These are phyloP conservation scores for Urochloa ruziziensis DNA, from an alignment of 176 grass and related monocot species.

Conservation along the genomic window DNA sequence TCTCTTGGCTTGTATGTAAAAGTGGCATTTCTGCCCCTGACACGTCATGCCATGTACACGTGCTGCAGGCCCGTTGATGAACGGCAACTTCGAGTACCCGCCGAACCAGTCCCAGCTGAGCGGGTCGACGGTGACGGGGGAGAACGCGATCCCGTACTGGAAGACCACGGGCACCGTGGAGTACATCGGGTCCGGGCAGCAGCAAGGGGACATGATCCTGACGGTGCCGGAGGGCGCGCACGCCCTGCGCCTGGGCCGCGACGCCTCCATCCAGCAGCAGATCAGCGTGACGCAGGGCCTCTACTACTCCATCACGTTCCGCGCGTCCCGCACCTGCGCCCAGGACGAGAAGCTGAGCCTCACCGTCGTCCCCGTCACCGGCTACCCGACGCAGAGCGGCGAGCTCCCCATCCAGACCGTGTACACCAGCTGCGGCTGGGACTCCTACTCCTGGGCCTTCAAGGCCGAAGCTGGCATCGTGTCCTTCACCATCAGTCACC, in stretches of 20 bases:
- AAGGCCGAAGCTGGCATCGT: constrained; percentile 11
- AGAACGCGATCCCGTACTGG: constrained; percentile 42
- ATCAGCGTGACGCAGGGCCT: constrained; percentile 7
- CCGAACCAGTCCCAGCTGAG: constrained; percentile 40
- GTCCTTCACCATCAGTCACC: constrained; percentile 39
- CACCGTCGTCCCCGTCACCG: constrained; percentile 10
- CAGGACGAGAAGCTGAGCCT: constrained; percentile 54
- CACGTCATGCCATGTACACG: neutral
- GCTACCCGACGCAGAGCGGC: neutral
- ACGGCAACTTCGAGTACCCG: constrained; percentile 54
- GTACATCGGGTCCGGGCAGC: constrained; percentile 40
- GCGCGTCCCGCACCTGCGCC: constrained; percentile 60
- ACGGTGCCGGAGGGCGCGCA: constrained; percentile 40
- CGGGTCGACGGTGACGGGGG: constrained; percentile 26
- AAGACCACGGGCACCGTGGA: constrained; percentile 50
- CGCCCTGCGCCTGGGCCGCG: constrained; percentile 50
- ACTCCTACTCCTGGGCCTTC: constrained; percentile 61
- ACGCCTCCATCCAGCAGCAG: constrained; percentile 39
- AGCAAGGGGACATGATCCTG: constrained; percentile 45
- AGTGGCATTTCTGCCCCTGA: neutral
- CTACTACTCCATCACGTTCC: constrained; percentile 66
- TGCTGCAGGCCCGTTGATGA: constrained; percentile 42
- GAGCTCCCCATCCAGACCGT: constrained; percentile 52
- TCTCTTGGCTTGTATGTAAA: too few relatives aligned
- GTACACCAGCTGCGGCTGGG: constrained; percentile 58